Evolutionary conservation across 352 stramenopile genomes (phyloP).

Genomic region (Pythium insidiosum): DNA sequence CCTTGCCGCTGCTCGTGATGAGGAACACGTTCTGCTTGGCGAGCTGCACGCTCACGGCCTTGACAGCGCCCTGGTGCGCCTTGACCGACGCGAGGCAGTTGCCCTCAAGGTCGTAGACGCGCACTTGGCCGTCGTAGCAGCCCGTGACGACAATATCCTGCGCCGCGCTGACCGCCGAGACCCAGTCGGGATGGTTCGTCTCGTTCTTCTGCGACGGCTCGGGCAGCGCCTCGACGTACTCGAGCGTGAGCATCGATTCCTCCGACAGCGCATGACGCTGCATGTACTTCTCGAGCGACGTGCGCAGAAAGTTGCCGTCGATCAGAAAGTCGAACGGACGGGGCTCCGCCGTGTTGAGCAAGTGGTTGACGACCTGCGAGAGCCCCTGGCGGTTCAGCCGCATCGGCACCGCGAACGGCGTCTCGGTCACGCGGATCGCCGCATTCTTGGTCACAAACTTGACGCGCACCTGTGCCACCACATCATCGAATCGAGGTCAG

Average conservation of each 20-base stretch:
- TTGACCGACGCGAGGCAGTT: slow-evolving; percentile 55
- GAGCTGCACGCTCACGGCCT: slow-evolving; percentile 40
- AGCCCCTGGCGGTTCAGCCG: slow-evolving; percentile 71
- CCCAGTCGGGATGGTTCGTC: slow-evolving; percentile 79
- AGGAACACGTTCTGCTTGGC: slow-evolving; percentile 31
- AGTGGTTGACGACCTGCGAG: slow-evolving; percentile 86
- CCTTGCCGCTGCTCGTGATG: slow-evolving; percentile 73
- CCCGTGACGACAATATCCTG: slow-evolving; percentile 59
- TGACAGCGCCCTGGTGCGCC: slow-evolving; percentile 72
- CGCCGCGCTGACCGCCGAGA: slow-evolving; percentile 58
- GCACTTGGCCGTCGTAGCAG: slow-evolving; percentile 82
- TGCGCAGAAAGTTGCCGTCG: slow-evolving; percentile 65
- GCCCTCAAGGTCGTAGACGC: slow-evolving; percentile 55
- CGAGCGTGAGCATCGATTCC: slow-evolving; percentile 79
- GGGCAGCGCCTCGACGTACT: slow-evolving; percentile 82
- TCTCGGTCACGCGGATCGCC: slow-evolving; percentile 84
- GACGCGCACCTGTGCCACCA: slow-evolving; percentile 56
- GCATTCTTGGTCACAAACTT: slow-evolving; percentile 88
- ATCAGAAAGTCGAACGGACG: slow-evolving; percentile 86
- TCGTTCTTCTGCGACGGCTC: slow-evolving; percentile 61
- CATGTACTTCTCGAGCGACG: slow-evolving; percentile 74
- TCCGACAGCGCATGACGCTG: slow-evolving; percentile 52
- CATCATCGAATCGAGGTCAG: background rate
- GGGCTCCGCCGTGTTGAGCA: slow-evolving; percentile 51
- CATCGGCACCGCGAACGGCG: slow-evolving; percentile 81